Base-by-base conservation (phyloP, 2,329 filamentous ascomycete species). In the Cyclaneusma minus region DNA sequence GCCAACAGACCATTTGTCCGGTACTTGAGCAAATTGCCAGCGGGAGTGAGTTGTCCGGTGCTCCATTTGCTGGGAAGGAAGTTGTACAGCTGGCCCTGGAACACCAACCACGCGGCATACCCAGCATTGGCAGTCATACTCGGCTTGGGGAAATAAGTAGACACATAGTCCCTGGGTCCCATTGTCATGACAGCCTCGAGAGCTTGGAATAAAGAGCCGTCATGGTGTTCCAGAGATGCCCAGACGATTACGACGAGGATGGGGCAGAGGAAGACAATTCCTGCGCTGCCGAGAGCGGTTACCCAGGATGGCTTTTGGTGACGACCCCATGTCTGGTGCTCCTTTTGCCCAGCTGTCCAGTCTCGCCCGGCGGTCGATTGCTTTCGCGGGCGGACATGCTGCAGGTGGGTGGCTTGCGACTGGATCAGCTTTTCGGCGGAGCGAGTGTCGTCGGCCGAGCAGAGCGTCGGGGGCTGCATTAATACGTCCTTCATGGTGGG, bases 1-100 rank as follows among this genome's bases (percentile, higher is more conserved):
- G 54, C 53, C 2, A 35, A 34, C 2, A 59, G 36, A 0, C 56
- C 56, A 33, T 60, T 60, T n/a, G 50, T 55, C 12, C 44, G 45
- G 32, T 60, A 60, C 5, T 47, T 43, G 7, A 60, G 42, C 13
- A 58, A 39, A 32, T 58, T 35, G 1, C 55, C 55, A 10, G 54
- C 56, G 3, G 56, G 55, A 0, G 55, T 59, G 8, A 48, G 43
- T 24, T 59, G 55, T 3, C 55, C 56, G 4, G 38, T 44, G 11
- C 43, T 43, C 19, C 45, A 31, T 20, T 39, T 35, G 10, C 45
- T 40, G 3, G 50, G 50, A 15, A 53, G 37, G 21, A 43, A 44
- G 18, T 34, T 32, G 33, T 53, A 53, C 8, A 53, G 40, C 4
- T 35, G 27, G 4, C 35, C 42, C 30, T 53, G 50, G 20, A 51